Evolutionary conservation across 2,329 filamentous ascomycete genomes (phyloP).

Genomic region (Fusarium dlaminii): DNA sequence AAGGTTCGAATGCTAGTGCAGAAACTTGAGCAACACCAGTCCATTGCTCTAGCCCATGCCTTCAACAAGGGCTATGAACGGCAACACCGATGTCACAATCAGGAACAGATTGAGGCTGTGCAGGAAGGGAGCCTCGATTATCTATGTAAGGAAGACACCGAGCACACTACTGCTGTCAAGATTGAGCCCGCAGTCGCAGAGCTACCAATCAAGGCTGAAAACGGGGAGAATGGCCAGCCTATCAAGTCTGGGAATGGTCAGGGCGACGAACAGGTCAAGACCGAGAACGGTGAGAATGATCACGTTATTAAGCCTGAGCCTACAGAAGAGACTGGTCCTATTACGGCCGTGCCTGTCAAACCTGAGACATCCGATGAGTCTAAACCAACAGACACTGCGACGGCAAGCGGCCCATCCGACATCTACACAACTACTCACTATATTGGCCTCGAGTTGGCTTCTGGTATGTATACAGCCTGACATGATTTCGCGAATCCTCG

Average conservation of each 20-base stretch:
- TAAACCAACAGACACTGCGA: constrained; percentile 13
- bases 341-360: constrained; percentile 19
- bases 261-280: constrained; percentile 44
- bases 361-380: constrained; percentile 13
- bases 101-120: constrained; percentile 61
- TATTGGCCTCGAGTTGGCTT: constrained; percentile 83
- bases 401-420: constrained; percentile 43
- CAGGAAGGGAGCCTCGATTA: constrained; percentile 63
- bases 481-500: background rate
- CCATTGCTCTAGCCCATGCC: constrained; percentile 84
- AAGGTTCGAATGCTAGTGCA: constrained; percentile 88
- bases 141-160: constrained; percentile 51
- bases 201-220: constrained; percentile 55
- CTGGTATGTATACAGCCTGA: constrained; percentile 65
- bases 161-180: constrained; percentile 47
- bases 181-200: constrained; percentile 25
- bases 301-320: constrained; percentile 19
- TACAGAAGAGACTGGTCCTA: constrained; percentile 45
- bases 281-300: constrained; percentile 48
- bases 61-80: constrained; percentile 95
- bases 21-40: constrained; percentile 81
- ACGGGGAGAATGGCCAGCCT: constrained; percentile 52
- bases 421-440: constrained; percentile 95
- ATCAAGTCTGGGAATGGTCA: constrained; percentile 52
- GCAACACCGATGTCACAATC: constrained; percentile 73